Conservation (phyloP, 2,329 filamentous ascomycete genomes). For the Elsinoe perseae region DNA sequence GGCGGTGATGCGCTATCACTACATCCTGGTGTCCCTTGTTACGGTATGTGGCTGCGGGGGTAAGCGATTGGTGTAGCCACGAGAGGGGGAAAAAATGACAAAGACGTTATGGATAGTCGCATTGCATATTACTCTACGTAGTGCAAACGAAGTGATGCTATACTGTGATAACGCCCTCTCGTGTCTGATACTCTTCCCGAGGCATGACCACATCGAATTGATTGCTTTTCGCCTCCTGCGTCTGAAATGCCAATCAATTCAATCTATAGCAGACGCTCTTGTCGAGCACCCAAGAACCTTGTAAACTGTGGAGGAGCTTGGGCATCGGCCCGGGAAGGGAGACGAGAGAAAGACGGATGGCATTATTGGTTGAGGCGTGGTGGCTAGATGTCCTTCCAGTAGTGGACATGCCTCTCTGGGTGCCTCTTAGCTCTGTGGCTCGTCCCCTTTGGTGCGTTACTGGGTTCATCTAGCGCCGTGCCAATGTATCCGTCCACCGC, state of each 20-base stretch:
- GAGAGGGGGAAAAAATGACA: not conserved
- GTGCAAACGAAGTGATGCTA: not conserved
- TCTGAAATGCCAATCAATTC: not conserved
- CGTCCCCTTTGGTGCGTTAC: not conserved
- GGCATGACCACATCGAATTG: not conserved
- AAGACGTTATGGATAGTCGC: not conserved
- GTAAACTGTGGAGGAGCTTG: not conserved
- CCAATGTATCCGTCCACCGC: not conserved
- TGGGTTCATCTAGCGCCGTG: not conserved
- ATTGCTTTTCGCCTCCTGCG: constrained; percentile 1
- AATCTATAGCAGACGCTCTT: not conserved
- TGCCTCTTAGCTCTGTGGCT: no score
- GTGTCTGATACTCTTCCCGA: not conserved
- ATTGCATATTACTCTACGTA: not conserved
- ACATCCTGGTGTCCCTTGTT: not conserved
- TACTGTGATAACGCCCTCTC: not conserved
- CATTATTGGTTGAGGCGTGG: not conserved
- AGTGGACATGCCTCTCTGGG: not conserved
- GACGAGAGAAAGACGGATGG: not conserved
- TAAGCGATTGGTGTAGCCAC: not conserved
- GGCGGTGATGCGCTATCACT: not conserved
- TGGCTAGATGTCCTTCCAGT: not conserved
- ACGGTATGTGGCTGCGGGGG: not conserved
- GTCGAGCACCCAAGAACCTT: not conserved
- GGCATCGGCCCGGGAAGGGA: not conserved